Base-by-base conservation (phyloP, 2,329 filamentous ascomycete genomes). In the Grosmannia penicillata region DNA sequence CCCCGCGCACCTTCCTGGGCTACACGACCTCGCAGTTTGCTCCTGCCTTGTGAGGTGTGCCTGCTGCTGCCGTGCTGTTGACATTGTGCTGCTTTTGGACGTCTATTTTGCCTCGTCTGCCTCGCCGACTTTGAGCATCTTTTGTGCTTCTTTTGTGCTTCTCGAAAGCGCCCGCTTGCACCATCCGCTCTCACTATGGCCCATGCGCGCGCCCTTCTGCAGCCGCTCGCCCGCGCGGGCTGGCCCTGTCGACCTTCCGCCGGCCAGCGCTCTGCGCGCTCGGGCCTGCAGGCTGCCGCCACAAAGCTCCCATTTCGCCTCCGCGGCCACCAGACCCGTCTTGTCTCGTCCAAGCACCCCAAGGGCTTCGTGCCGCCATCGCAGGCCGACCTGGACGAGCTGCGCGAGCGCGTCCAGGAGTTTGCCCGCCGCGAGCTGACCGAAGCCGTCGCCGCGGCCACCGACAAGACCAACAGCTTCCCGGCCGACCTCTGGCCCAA, bases 401-500 rank as follows among this genome's bases (percentile, higher is more conserved):
- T 94, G 43, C 75, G 86, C 41, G 83, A 87, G 51, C 68, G 81
- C 21, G 85, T 93, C 22, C 82, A 86, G 50, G 87, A 95, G 41
- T 98, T 98, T 52, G 78, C 83, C 18, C 76, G 82, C 43, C 76
- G 89, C 51, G 86, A 95, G 58, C 87, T 96, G 41, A 64, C 85
- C 17, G 82, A 85, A 55, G 78, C 86, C 47, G 63, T 95, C 13
- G 91, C 89, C 1, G 72, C 82, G 10, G 65, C 66, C 40, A 93
- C 86, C n/a, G 89, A 98, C 62, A 72, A 73, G 53, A 68, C 69
- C 53, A 96, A 96, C 68, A 76, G 75, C 35, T 98, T 98, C 57
- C 91, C 91, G 4, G 70, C 75, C 36, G 76, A 81, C 7, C 89
- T 98, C 80, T 98, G 91, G 91, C 68, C 70, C 56, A 95, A 94